Base-by-base conservation (phyloP, 805 yeast genomes). In the Metschnikowia baotianmanensis region DNA sequence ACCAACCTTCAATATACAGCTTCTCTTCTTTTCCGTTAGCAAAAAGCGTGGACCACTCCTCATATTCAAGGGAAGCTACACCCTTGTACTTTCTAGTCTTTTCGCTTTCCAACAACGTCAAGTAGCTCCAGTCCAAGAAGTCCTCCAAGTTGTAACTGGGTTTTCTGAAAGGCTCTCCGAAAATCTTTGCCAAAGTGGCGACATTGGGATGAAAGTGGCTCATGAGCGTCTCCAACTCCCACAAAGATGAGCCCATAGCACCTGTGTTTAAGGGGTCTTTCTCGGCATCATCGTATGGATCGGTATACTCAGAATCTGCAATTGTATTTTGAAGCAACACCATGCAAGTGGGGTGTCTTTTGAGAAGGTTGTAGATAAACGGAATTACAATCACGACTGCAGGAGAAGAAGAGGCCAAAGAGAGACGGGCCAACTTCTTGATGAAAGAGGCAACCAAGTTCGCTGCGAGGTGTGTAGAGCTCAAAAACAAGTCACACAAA, bases 281-380 rank as follows among this genome's bases (percentile, higher is more conserved):
- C 53, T 86, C 95, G 1, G 59, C 45, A 24, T 69, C 64, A 48
- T 83, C 69, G 57, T 76, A 91, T 4, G 95, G 84, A 58, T 93
- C 98, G 19, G 44, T 44, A 50, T 65, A 71, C 20, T 47, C 46
- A 7, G 47, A 36, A 6, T 40, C 31, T 5, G 48, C 50, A 5
- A 59, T 58, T 1, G 75, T 55, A 32, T 74, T 71, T 55, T 93
- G 98, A 30, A 91, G 72, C 75, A 91, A 69, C 18, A 83, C 69
- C 96, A 90, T 91, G 71, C 97, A 90, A 5, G 90, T 80, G 31
- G 97, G 97, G 63, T 93, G 99, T 53, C 87, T 80, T 59, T 87
- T 91, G 55, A 93, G 63, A 48, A 89, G 73, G 61, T 91, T 91
- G 67, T 91, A 91, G 10, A 89, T 74, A 59, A 93, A 88, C n/a